Evolutionary conservation across 2,329 filamentous ascomycete species (phyloP), one percentile per base, ranked within the genome.

Genomic region (Alternaria ethzedia): DNA sequence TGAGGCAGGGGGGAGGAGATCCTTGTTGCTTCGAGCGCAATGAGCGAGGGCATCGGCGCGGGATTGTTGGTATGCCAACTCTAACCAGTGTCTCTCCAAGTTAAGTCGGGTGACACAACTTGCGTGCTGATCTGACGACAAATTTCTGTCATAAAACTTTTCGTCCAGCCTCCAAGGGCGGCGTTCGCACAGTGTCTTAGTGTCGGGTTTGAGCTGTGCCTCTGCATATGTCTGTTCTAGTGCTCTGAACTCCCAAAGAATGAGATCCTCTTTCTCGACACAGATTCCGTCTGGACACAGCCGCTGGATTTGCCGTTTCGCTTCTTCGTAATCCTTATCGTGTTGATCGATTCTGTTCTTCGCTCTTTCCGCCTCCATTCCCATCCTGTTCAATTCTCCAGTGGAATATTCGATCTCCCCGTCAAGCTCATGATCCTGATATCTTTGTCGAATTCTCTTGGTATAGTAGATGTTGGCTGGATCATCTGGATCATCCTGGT

Each of bases 221-320:
- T 65, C 57, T 13, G 61, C 45, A 17, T 54, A 44, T 10, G 55
- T 44, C 17, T 54, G 54, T 20, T 65, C 61, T 2, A 68, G 32
- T 15, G 21, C 57, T 4, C 49, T 23, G 12, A 66, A 63, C 12
- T 66, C 62, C 61, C 61, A 68, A 8, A 69, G 21, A 13, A 70
- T 66, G 9, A 50, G 5, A n/a, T 65, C 66, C 9, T 49, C 57
- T 2, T 45, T 55, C 13, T 54, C 12, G 12, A 63, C 50, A 50
- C 66, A 67, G 2, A 41, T 12, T 1, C 25, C 47, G 12, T 59
- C 21, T 7, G 60, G 60, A 57, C 66, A 70, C 2, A 61, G 15
- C 8, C 23, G 32, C 13, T 51, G 54, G 6, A 58, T 12, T 9
- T 57, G 45, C 26, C 36, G 12, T 32, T 58, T 57, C 12, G 66